These are phyloP conservation scores for Cryptomeria japonica DNA, from an alignment of 75 land plant species.

Conservation along the genomic window DNA sequence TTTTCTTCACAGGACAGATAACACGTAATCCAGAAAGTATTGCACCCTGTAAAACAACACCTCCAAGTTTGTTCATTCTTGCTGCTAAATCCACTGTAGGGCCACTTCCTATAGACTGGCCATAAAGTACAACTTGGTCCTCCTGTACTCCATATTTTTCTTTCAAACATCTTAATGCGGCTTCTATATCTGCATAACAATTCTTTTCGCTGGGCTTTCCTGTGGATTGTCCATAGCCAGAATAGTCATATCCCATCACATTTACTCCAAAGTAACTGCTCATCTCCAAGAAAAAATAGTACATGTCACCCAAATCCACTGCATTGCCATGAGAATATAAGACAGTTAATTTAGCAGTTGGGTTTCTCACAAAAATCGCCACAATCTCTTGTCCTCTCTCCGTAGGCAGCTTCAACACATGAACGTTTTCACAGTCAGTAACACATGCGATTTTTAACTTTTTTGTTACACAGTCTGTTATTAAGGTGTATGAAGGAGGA, in stretches of 20 bases:
- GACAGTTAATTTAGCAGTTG: slow-evolving; percentile 34
- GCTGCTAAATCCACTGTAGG: slow-evolving; percentile 77
- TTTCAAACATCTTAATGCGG: slow-evolving; percentile 64
- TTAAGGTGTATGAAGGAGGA: slow-evolving; percentile 46
- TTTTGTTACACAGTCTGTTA: slow-evolving; percentile 22
- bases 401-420: slow-evolving; percentile 34
- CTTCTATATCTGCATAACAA: slow-evolving; percentile 81
- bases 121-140: slow-evolving; percentile 70
- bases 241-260: slow-evolving; percentile 62
- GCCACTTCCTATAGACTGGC: slow-evolving; percentile 84
- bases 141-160: slow-evolving; percentile 59
- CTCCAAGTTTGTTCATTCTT: slow-evolving; percentile 50
- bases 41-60: slow-evolving; percentile 71
- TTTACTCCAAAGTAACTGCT: slow-evolving; percentile 45
- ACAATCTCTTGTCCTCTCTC: slow-evolving; percentile 47
- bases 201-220: slow-evolving; percentile 71
- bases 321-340: slow-evolving; percentile 69
- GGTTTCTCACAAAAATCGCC: slow-evolving; percentile 40
- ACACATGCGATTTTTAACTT: slow-evolving; percentile 27
- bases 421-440: slow-evolving; percentile 20
- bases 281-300: slow-evolving; percentile 43
- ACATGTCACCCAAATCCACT: slow-evolving; percentile 55
- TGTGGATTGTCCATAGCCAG: slow-evolving; percentile 65
- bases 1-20: slow-evolving; percentile 72
- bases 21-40: slow-evolving; percentile 75